Conservation (phyloP, 495 filamentous ascomycete species). For the Talaromyces ruber region DNA sequence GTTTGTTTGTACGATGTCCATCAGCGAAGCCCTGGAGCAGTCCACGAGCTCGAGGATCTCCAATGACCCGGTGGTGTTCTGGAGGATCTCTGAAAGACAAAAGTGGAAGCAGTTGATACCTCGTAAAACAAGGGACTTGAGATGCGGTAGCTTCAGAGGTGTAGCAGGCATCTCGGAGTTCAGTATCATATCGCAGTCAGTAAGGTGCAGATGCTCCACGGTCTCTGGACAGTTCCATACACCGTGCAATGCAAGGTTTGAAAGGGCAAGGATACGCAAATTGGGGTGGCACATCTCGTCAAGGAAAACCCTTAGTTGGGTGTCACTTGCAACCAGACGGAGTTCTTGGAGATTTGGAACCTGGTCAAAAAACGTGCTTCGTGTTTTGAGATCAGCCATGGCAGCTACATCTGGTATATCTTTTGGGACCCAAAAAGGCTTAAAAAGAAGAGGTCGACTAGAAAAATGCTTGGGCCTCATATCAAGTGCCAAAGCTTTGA, state of each 20-base stretch:
- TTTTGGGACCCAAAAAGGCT: background rate
- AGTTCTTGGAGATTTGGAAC: constrained; percentile 33
- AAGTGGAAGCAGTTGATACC: constrained; percentile 15
- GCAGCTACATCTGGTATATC: background rate
- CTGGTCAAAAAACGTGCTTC: background rate
- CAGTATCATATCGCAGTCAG: constrained; percentile 7
- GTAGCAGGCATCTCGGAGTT: background rate
- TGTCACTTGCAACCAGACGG: constrained; percentile 8
- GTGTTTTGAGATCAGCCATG: background rate
- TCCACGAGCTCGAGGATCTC: constrained; percentile 20
- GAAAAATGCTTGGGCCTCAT: background rate
- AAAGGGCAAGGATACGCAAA: constrained; percentile 25
- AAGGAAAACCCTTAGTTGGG: constrained; percentile 10
- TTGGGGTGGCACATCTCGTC: constrained; percentile 10
- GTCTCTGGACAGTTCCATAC: constrained; percentile 18
- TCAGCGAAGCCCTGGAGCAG: constrained; percentile 12
- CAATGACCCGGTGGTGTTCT: constrained; percentile 15
- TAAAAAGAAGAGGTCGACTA: background rate
- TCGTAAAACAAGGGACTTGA: constrained; percentile 24
- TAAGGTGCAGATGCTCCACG: constrained; percentile 23
- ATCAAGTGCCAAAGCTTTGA: constrained; percentile 26
- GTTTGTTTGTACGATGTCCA: background rate
- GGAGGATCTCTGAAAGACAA: constrained; percentile 12
- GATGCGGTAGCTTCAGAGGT: constrained; percentile 15
- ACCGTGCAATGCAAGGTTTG: constrained; percentile 14